Percentiles rank a stretch among this genome's conserved stretches.
phyloP scores from a whole-genome alignment of 2,329 filamentous ascomycete genomes.

The Ceratocystis alfenasii region DNA sequence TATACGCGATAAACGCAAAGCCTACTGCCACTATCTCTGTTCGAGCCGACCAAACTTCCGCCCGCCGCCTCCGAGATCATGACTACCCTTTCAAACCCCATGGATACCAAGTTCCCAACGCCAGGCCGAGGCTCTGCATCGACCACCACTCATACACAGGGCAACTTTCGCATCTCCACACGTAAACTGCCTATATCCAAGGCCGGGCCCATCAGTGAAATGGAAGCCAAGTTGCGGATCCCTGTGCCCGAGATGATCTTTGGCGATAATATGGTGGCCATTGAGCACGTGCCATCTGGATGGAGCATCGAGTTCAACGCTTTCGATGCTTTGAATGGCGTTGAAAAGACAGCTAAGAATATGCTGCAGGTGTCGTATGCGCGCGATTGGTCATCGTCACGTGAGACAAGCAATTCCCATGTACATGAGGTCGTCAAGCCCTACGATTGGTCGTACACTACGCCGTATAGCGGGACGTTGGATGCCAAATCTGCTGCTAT shows the following conservation, averaged over 20 bases:
- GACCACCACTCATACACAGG: conserved; percentile 46
- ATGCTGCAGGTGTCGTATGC: conserved; percentile 95
- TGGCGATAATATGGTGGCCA: conserved; percentile 74
- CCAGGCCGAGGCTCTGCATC: conserved; percentile 40
- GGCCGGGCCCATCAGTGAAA: conserved; percentile 73
- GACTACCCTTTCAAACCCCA: conserved; percentile 26
- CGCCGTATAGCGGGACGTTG: conserved; percentile 67
- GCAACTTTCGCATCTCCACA: conserved; percentile 62
- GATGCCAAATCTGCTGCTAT: conserved; percentile 26
- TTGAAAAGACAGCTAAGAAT: conserved; percentile 82
- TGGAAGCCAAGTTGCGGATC: conserved; percentile 69
- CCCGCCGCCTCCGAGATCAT: conserved; percentile 1
- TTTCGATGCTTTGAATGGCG: conserved; percentile 73
- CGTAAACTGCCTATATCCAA: conserved; percentile 94
- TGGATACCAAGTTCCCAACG: conserved; percentile 44
- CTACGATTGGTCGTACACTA: conserved; percentile 97
- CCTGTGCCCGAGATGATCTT: conserved; percentile 98
- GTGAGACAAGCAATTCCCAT: conserved; percentile 66
- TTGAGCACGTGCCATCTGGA: conserved; percentile 60
- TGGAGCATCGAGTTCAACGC: conserved; percentile 78
- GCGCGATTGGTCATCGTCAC: conserved; percentile 59
- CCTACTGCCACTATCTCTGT: too few relatives aligned
- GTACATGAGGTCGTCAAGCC: conserved; percentile 92
- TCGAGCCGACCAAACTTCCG: background rate
- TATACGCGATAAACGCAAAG: background rate